Percentiles rank a stretch among this genome's conserved stretches.
Evolutionary conservation across 192 early-diverging fungal species (phyloP).

Genomic region (Piromyces finnis): DNA sequence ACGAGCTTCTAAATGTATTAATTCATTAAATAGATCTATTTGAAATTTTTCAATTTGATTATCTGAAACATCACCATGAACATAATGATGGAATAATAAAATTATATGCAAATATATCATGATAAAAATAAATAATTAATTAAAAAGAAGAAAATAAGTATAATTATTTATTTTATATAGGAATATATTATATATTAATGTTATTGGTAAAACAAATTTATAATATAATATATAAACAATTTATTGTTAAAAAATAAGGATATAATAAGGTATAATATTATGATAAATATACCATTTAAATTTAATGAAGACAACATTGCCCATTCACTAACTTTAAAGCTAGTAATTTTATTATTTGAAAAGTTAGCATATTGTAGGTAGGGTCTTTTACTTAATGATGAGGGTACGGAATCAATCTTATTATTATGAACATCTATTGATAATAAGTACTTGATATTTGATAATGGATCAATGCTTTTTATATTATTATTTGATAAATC

Average conservation of each 20-base stretch:
- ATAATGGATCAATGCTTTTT: neutral
- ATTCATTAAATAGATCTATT: neutral
- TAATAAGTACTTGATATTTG: neutral
- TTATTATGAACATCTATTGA: neutral
- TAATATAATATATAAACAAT: no score
- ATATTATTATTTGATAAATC: neutral
- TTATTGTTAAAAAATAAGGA: no score
- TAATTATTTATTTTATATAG: no score
- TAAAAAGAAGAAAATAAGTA: no score
- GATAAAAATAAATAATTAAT: no score
- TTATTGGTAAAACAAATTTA: no score
- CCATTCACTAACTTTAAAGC: neutral
- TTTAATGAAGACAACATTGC: neutral
- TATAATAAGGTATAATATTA: no score
- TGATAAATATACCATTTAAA: neutral
- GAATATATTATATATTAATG: no score
- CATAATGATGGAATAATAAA: no score
- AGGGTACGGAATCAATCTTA: neutral
- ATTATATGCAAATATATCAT: no score
- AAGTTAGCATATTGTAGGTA: neutral
- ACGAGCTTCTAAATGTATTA: neutral
- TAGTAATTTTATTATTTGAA: neutral
- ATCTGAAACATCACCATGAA: no score
- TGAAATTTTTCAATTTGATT: neutral
- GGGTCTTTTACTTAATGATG: neutral